Base-by-base conservation (phyloP, 2,329 filamentous ascomycete genomes). In the Trichoderma koningiopsis region DNA sequence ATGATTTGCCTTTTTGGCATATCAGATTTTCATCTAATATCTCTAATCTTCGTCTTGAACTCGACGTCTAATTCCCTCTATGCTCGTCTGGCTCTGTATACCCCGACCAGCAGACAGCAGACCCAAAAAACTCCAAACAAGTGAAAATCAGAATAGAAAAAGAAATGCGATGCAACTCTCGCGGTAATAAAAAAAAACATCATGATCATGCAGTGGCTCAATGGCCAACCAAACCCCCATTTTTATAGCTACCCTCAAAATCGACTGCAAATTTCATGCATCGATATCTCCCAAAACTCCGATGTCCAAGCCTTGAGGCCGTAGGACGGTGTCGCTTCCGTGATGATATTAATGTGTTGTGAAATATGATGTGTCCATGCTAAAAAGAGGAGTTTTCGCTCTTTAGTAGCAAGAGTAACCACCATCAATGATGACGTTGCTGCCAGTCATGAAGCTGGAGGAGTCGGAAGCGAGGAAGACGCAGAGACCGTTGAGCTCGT, bases 401-500 rank as follows among this genome's bases (percentile, higher is more conserved):
- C 47, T 71, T 82, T 83, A 88, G 79, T 85, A 89, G 75, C 88
- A 85, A 56, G 87, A 89, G 83, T 91, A 91, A 60, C 89, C 89
- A 75, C 89, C 90, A 75, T 92, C 90, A 71, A 91, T 91, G 77
- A 89, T 81, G 79, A 90, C 85, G 82, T 93, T 91, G 77, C 87
- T 85, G 64, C 92, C 92, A 43, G 92, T 94, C 90, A 94, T 92
- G 83, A 92, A 94, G 74, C 83, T 82, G 52, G 88, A 91, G 10
- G 91, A 86, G 76, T 93, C 91, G 7, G 88, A 91, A 29, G 90
- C 90, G 33, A 94, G 85, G 84, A 91, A 93, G 73, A 94, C 88
- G 72, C 90, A 91, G 49, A 93, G 86, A 69, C 90, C 91, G 81
- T 94, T 94, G 72, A 94, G 85, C 79, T 94, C 92, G 73, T 93